Percentiles rank a stretch among this genome's conserved stretches.
phyloP scores from a whole-genome alignment of 1,284 basidiomycete genomes.

The Heterobasidion irregulare region DNA sequence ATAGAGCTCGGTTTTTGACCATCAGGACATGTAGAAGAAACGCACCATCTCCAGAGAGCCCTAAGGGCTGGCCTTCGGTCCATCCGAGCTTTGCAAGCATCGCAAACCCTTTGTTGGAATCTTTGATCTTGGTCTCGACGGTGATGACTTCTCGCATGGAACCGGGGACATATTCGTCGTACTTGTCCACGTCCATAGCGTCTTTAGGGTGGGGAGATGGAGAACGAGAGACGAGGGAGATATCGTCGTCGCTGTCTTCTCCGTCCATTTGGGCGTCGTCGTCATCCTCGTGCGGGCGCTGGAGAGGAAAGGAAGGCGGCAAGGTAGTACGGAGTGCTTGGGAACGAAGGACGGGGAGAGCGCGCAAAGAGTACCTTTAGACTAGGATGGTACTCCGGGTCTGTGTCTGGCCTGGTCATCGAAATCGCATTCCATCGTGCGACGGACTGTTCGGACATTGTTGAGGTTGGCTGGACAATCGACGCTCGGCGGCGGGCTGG shows the following conservation, averaged over 20 bases:
- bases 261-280: constrained; percentile 23
- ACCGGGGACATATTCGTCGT: constrained; percentile 54
- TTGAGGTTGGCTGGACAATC: background rate
- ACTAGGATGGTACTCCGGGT: constrained; percentile 11
- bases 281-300: constrained; percentile 46
- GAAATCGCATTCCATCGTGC: constrained; percentile 69
- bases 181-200: constrained; percentile 54
- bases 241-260: constrained; percentile 47
- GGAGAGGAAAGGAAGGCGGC: constrained; percentile 26
- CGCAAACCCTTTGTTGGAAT: constrained; percentile 69
- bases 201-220: constrained; percentile 40
- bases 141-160: constrained; percentile 57
- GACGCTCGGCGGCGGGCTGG: background rate
- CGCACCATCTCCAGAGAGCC: constrained; percentile 66
- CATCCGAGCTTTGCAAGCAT: constrained; percentile 77
- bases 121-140: constrained; percentile 70
- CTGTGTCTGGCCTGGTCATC: constrained; percentile 27
- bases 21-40: background rate
- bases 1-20: background rate
- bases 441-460: constrained; percentile 56
- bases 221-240: constrained; percentile 64
- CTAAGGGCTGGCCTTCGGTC: constrained; percentile 69
- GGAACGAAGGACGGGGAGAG: constrained; percentile 19
- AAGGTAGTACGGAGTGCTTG: constrained; percentile 25
- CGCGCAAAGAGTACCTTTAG: constrained; percentile 65